Evolutionary conservation across 495 filamentous ascomycete genomes (phyloP), one percentile per base, ranked within the genome.

Genomic region (Podospora bellae-mahoneyi): DNA sequence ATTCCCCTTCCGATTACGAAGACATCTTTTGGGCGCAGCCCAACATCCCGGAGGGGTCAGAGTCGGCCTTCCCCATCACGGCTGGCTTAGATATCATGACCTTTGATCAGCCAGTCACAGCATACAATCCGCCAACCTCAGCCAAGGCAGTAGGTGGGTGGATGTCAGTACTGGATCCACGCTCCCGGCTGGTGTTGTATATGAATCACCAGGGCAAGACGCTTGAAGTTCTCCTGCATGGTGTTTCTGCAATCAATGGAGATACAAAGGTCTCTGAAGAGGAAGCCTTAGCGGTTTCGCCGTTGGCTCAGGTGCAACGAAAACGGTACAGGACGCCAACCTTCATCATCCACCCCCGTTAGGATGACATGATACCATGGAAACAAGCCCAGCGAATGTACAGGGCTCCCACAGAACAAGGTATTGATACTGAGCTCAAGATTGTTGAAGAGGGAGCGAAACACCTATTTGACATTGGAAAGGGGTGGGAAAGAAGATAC

Each of bases 1-100:
- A 88, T 65, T 78, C 77, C 59, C 85, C 86, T 0, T 76, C 75
- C 0, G 75, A 84, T 57, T 84, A 80, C 70, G 75, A 80, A 20
- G 66, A 68, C 55, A 4, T 9, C 15, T 68, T 56, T 6, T 68
- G 66, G 66, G 18, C 3, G 54, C 54, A 56, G 13, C 54, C 19
- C 16, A 56, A 56, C 13, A 56, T 56, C 19, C 54, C 54, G 15
- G 16, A 20, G 54, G 54, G 54, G 13, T 56, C 54, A 18, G 4
- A 56, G 54, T 60, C 57, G 16, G 26, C n/a, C 60, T 62, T 34
- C 20, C 10, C 32, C 32, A 34, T 34, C 9, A 34, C 4, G 3
- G 32, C 9, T 34, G 32, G 32, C 32, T 9, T 4, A 34, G 32
- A 9, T 34, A 34, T 9, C 3, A 9, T 9, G 32, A 34, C n/a